Conservation (phyloP, 441 rosid genomes). For the Pelargonium myrrhifolium region DNA sequence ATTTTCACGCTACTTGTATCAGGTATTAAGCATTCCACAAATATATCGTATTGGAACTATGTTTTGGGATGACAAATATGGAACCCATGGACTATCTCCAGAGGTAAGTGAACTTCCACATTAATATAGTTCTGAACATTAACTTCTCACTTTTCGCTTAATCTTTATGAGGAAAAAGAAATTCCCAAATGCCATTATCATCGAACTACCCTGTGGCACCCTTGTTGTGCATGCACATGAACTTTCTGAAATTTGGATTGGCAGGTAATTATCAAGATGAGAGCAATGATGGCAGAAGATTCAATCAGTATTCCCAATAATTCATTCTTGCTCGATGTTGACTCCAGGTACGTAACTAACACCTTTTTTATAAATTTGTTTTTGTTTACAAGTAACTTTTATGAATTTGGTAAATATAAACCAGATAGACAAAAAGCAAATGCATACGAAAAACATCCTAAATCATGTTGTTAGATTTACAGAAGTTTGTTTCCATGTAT, state of each 20-base stretch:
- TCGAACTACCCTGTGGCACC: too few relatives aligned
- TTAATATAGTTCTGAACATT: too few relatives aligned
- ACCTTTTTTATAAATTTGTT: too few relatives aligned
- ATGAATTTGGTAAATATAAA: too few relatives aligned
- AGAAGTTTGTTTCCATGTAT: too few relatives aligned
- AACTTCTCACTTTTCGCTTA: too few relatives aligned
- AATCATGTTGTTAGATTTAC: too few relatives aligned
- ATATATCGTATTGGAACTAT: constrained; percentile 53
- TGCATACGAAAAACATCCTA: too few relatives aligned
- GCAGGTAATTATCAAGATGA: constrained; percentile 50
- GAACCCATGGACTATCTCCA: constrained; percentile 54
- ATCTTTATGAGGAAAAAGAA: too few relatives aligned
- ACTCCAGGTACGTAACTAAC: constrained; percentile 49
- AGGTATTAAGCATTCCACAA: constrained; percentile 61
- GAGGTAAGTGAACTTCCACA: constrained; percentile 33
- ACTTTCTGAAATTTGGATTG: neutral
- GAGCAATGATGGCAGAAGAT: constrained; percentile 49
- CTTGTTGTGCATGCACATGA: neutral
- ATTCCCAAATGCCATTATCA: too few relatives aligned
- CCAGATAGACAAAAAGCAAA: too few relatives aligned
- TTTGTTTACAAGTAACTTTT: too few relatives aligned
- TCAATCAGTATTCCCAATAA: constrained; percentile 37
- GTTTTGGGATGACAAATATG: constrained; percentile 74
- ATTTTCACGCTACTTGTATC: constrained; percentile 3
- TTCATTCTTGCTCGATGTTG: constrained; percentile 60